Base-by-base conservation (phyloP, 768 basidiomycete species). In the Pulveroboletus sp. region DNA sequence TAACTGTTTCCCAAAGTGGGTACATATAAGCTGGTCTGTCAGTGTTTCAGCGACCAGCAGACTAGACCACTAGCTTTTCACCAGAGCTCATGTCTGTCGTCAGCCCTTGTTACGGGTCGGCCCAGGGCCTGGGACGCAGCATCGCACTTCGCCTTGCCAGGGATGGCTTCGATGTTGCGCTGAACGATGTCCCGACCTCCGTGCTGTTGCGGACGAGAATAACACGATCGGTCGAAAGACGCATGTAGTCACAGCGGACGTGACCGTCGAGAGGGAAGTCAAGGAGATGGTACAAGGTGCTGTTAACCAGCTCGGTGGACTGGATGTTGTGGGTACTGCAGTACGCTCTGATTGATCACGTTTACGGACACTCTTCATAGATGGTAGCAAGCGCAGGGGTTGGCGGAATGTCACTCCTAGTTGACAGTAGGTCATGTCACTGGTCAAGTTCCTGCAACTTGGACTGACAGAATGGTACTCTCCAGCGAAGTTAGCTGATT, bases 101-200 rank as follows among this genome's bases (percentile, higher is more conserved):
- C 28, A 73, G 51, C 66, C 1, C 57, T 70, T 39, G 38, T 70
- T 38, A 70, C 67, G 66, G 68, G 26, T 58, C 63, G 4, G 60
- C 60, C 0, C 66, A 62, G 43, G 66, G 67, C 9, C 54, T 69
- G n/a, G 69, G 69, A 1, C 54, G 39, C 9, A 30, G 38, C 8
- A 59, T 61, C 15, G 56, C 54, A 1, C 54, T 61, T 31, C 59
- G 56, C 17, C 54, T 58, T 5, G 54, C 62, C 1, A 47, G 17
- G 8, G 62, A 60, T 31, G 61, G 62, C 27, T 65, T 62, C 46
- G 56, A 69, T 21, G 45, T 70, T 9, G 65, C 59, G 13, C 38
- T 70, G 8, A 66, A 68, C 38, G 65, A 70, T 37, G 15, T 69
- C 21, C 3, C 53, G 8, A 57, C 4, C 30, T 62, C 9, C 36